A percentile compares a stretch with the other conserved stretches of the same genome.
Conservation (phyloP, 208 protist species). For the Trypanosoma theileri region DNA sequence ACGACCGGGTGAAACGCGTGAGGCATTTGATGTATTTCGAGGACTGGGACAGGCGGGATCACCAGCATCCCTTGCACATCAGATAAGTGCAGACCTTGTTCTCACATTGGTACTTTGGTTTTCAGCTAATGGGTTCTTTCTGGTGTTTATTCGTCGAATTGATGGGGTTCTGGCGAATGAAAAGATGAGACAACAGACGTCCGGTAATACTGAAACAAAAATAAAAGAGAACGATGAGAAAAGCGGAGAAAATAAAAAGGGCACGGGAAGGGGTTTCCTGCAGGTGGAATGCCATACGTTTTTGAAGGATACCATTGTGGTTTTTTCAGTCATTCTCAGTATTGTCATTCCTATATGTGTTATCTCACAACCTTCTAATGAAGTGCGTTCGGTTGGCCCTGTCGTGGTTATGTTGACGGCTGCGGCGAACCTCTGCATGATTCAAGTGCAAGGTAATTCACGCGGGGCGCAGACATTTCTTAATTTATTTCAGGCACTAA, state of each 20-base stretch:
- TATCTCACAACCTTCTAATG: constrained; percentile 38
- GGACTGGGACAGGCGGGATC: background rate
- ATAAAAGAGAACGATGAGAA: constrained; percentile 34
- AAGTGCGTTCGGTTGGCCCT: constrained; percentile 47
- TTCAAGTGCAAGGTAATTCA: constrained; percentile 26
- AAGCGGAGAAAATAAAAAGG: constrained; percentile 13
- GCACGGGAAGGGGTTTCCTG: background rate
- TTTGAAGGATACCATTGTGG: constrained; percentile 51
- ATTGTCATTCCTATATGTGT: constrained; percentile 34
- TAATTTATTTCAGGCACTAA: constrained; percentile 19
- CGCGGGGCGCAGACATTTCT: constrained; percentile 10
- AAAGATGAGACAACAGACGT: background rate
- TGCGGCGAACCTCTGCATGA: constrained; percentile 30
- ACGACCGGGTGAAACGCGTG: constrained; percentile 22
- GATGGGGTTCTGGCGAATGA: constrained; percentile 16
- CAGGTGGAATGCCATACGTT: constrained; percentile 38
- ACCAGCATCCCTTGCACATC: background rate
- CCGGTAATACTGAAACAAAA: constrained; percentile 23
- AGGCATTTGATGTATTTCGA: constrained; percentile 16
- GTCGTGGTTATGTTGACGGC: constrained; percentile 36
- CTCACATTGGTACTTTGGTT: constrained; percentile 38
- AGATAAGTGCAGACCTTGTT: constrained; percentile 58
- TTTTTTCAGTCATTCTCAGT: constrained; percentile 6
- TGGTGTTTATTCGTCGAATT: constrained; percentile 27
- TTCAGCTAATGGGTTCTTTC: constrained; percentile 34